phyloP scores from a whole-genome alignment of 2,329 filamentous ascomycete genomes.

The Colletotrichum somersetense region DNA sequence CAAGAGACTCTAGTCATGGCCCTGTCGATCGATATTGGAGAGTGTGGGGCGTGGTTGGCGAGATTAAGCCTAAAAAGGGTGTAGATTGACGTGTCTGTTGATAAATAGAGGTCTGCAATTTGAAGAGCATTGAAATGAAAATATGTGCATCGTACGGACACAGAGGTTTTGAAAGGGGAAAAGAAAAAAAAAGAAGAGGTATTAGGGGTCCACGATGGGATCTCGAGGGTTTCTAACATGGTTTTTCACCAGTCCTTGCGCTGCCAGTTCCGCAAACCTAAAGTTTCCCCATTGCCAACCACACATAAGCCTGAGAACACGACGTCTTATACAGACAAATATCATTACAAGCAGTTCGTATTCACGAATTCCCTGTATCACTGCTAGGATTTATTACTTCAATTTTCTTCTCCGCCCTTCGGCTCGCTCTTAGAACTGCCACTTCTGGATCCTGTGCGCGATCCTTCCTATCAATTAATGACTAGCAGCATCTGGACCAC shows the following conservation, averaged over 20 bases:
- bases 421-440: neutral
- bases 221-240: neutral
- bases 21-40: slow-evolving; percentile 15
- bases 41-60: neutral
- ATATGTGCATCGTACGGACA: neutral
- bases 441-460: neutral
- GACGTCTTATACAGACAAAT: neutral
- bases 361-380: too few species aligned
- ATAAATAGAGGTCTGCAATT: neutral
- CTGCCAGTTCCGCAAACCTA: neutral
- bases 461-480: neutral
- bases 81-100: neutral
- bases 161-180: too few species aligned
- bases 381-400: neutral
- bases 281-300: neutral
- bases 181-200: too few species aligned
- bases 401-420: neutral
- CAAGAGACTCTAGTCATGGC: slow-evolving; percentile 1
- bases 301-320: too few species aligned
- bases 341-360: neutral
- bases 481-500: slow-evolving; percentile 6
- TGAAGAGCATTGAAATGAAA: neutral
- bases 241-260: too few species aligned
- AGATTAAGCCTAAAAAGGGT: neutral
- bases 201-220: too few species aligned